A percentile compares a stretch with the other conserved stretches of the same genome.
Conservation (phyloP, 2,329 filamentous ascomycete species). For the Phyllachora maydis region DNA sequence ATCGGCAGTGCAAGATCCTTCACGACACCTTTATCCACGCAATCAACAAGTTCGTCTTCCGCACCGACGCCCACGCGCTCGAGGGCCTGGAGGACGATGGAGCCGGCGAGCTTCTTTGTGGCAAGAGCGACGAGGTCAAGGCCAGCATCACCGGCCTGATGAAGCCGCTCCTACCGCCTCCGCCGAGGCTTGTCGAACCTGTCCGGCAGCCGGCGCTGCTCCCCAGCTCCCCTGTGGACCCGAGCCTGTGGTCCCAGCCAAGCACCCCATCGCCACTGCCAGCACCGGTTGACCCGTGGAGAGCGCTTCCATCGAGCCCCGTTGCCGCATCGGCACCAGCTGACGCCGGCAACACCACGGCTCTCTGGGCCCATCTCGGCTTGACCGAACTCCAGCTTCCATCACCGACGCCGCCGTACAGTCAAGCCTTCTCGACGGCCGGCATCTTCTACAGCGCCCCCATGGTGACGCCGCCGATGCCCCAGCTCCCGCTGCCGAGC, state of each 20-base stretch:
- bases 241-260: constrained; percentile 64
- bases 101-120: constrained; percentile 76
- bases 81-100: constrained; percentile 96
- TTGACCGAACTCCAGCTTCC: constrained; percentile 55
- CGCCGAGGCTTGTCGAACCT: constrained; percentile 75
- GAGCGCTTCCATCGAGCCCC: constrained; percentile 74
- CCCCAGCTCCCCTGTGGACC: constrained; percentile 56
- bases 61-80: constrained; percentile 69
- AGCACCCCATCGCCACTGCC: constrained; percentile 43
- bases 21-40: constrained; percentile 94
- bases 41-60: constrained; percentile 92
- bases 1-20: constrained; percentile 87
- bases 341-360: constrained; percentile 58
- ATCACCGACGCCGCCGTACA: constrained; percentile 65
- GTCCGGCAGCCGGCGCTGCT: constrained; percentile 71
- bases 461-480: constrained; percentile 51
- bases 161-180: constrained; percentile 68
- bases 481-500: constrained; percentile 65
- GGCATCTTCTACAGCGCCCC: constrained; percentile 66
- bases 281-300: constrained; percentile 69
- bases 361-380: constrained; percentile 64
- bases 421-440: constrained; percentile 54
- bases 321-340: too few species aligned
- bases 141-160: constrained; percentile 65
- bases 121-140: constrained; percentile 88